These are phyloP conservation scores for Pseudohalonectria lignicola DNA, from an alignment of 2,329 filamentous ascomycete genomes.

Conservation along the genomic window DNA sequence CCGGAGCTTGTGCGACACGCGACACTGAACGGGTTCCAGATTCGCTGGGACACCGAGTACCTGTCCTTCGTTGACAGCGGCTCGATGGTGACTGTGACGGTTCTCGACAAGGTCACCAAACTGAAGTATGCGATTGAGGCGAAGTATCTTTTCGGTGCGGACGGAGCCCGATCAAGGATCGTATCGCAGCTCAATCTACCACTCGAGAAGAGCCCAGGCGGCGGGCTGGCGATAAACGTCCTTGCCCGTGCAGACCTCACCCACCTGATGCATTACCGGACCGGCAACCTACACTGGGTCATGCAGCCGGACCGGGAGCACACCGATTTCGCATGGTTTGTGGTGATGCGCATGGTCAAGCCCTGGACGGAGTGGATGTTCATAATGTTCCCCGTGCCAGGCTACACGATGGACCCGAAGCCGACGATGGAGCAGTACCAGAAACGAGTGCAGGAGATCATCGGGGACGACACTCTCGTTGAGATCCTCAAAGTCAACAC, in stretches of 20 bases:
- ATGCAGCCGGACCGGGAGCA: constrained; percentile 41
- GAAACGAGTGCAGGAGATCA: constrained; percentile 31
- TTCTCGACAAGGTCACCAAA: constrained; percentile 12
- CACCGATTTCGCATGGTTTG: constrained; percentile 37
- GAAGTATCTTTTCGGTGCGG: constrained; percentile 48
- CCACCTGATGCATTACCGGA: constrained; percentile 34
- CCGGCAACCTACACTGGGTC: constrained; percentile 51
- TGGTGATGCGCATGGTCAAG: constrained; percentile 47
- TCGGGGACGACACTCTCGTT: constrained; percentile 41
- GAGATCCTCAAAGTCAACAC: constrained; percentile 42
- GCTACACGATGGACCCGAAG: constrained; percentile 18
- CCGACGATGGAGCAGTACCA: constrained; percentile 35
- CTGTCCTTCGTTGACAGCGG: constrained; percentile 19
- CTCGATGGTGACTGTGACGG: constrained; percentile 13
- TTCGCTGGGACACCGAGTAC: constrained; percentile 30
- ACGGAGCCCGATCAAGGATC: constrained; percentile 32
- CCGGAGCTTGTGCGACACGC: constrained; percentile 31
- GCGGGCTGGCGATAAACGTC: constrained; percentile 27
- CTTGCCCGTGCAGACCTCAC: constrained; percentile 32
- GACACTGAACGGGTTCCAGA: constrained; percentile 24
- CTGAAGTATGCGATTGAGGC: constrained; percentile 30
- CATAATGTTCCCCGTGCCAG: constrained; percentile 33
- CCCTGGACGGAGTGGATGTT: constrained; percentile 54
- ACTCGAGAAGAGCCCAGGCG: constrained; percentile 18
- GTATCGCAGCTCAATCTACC: constrained; percentile 23